Evolutionary conservation across 352 stramenopile genomes (phyloP).

Genomic region (Pythium folliculosum): DNA sequence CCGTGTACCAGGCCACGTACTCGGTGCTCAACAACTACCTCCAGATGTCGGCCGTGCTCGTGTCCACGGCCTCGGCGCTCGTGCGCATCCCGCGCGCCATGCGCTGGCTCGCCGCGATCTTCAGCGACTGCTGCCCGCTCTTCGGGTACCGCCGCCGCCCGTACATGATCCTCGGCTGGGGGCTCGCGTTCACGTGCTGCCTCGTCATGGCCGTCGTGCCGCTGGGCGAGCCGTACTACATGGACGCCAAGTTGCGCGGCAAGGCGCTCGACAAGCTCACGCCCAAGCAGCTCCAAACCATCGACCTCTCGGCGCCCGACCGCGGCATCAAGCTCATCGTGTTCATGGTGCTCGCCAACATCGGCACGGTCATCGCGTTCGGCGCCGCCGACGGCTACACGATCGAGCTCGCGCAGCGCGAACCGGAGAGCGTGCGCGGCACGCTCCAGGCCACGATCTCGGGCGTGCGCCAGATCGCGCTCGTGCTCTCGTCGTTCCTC

Average conservation of each 20-base stretch:
- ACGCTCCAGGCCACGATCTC: slow-evolving; percentile 27
- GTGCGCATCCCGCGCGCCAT: slow-evolving; percentile 52
- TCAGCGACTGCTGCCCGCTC: slow-evolving; percentile 30
- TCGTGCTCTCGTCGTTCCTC: slow-evolving; percentile 20
- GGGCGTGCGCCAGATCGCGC: slow-evolving; percentile 14
- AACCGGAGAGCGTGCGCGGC: slow-evolving; percentile 26
- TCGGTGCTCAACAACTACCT: slow-evolving; percentile 38
- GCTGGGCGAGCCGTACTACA: slow-evolving; percentile 23
- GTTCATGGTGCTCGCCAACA: slow-evolving; percentile 26
- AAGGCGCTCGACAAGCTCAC: slow-evolving; percentile 15
- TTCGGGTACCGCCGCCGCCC: slow-evolving; percentile 24
- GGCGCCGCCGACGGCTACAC: slow-evolving; percentile 28
- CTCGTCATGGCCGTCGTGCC: slow-evolving; percentile 22
- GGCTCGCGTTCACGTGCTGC: slow-evolving; percentile 19
- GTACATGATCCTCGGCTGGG: slow-evolving; percentile 55
- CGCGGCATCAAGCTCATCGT: slow-evolving; percentile 17
- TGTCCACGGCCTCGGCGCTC: slow-evolving; percentile 27
- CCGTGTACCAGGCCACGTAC: slow-evolving; percentile 30
- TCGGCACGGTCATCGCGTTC: slow-evolving; percentile 29
- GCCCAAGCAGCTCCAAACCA: slow-evolving; percentile 4
- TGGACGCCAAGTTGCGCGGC: slow-evolving; percentile 8
- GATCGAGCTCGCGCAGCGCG: slow-evolving; percentile 32
- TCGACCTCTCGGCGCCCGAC: slow-evolving; percentile 23
- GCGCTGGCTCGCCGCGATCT: slow-evolving; percentile 57
- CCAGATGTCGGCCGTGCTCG: slow-evolving; percentile 29